A percentile compares a stretch with the other conserved stretches of the same genome.
Evolutionary conservation across 352 stramenopile genomes (phyloP).

Genomic region (Sclerospora graminicola): DNA sequence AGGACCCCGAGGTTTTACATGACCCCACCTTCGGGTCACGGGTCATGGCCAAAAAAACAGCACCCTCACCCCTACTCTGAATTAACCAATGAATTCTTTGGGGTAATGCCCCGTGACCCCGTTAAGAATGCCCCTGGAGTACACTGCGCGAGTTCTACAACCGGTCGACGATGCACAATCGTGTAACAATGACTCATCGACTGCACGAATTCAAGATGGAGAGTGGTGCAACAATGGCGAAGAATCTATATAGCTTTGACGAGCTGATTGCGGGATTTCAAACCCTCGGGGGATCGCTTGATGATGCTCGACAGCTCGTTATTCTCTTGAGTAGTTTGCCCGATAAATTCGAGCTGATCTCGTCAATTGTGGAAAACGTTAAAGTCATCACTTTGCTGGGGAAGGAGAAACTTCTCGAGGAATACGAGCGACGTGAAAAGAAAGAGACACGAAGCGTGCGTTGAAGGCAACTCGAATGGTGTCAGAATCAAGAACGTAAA

Average conservation of each 20-base stretch:
- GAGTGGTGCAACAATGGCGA: not conserved
- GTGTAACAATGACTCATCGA: not conserved
- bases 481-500: not conserved
- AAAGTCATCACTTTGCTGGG: not conserved
- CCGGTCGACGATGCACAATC: not conserved
- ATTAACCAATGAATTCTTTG: no score
- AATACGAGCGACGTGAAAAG: not conserved
- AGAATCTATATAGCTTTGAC: not conserved
- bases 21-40: no score
- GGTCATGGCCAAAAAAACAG: no score
- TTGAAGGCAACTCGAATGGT: not conserved
- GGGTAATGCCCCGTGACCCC: no score
- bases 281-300: not conserved
- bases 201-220: not conserved
- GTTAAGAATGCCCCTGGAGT: no score
- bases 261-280: not conserved
- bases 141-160: not conserved
- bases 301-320: not conserved
- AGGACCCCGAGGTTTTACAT: no score
- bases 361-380: not conserved
- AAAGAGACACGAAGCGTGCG: not conserved
- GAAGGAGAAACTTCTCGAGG: not conserved
- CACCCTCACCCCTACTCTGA: no score
- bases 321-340: not conserved
- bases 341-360: not conserved